These are phyloP conservation scores for Emmonsiellopsis sp. DNA, from an alignment of 2,329 filamentous ascomycete genomes.

Conservation along the genomic window DNA sequence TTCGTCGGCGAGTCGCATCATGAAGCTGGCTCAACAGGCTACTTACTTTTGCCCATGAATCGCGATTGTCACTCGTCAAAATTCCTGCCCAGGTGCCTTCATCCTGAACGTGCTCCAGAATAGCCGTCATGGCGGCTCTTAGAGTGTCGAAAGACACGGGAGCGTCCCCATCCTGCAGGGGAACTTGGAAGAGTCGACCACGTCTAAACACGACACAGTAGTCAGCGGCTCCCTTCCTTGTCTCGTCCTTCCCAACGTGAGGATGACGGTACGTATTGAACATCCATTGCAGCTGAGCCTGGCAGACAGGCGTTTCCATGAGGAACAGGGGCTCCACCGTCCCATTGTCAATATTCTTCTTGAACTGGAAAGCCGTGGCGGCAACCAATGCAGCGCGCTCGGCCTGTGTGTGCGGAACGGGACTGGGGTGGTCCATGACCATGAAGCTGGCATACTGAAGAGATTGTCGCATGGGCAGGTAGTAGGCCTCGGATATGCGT, in stretches of 20 bases:
- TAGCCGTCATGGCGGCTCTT: neutral
- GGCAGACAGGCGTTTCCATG: neutral
- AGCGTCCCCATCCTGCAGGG: neutral
- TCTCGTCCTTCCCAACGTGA: neutral
- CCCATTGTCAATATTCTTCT: conserved; percentile 1
- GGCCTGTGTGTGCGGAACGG: conserved; percentile 1
- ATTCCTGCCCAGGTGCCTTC: conserved; percentile 6
- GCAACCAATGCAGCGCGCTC: conserved; percentile 1
- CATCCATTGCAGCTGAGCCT: neutral
- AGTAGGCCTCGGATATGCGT: neutral
- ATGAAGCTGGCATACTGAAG: neutral
- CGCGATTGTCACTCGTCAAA: conserved; percentile 8
- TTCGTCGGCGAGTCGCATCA: neutral
- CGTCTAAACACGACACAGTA: conserved; percentile 4
- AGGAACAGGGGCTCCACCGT: neutral
- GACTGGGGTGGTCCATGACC: neutral
- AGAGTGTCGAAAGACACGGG: conserved; percentile 1
- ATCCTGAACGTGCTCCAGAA: conserved; percentile 3
- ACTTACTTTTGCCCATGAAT: conserved; percentile 8
- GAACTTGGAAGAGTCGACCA: neutral
- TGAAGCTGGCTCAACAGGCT: neutral
- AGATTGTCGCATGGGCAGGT: neutral
- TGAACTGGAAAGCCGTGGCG: conserved; percentile 1
- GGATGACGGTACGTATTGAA: conserved; percentile 3
- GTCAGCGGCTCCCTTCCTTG: conserved; percentile 1